Evolutionary conservation across 2,329 filamentous ascomycete genomes (phyloP), one percentile per base, ranked within the genome.

Genomic region (Ophiocordyceps unilateralis): DNA sequence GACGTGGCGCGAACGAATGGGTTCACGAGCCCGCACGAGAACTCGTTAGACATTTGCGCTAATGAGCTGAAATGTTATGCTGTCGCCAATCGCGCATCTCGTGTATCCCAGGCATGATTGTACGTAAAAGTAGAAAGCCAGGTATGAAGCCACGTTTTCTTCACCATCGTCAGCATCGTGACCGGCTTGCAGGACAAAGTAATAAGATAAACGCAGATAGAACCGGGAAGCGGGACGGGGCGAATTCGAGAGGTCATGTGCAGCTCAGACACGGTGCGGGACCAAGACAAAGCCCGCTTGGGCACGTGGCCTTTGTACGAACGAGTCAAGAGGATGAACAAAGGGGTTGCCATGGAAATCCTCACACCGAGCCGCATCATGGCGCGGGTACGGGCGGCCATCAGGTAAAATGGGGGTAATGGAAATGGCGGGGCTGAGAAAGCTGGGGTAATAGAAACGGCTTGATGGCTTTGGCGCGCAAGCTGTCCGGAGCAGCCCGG

Each of bases 381-480:
- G 32, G n/a, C n/a, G n/a, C n/a, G n/a, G n/a, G n/a, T n/a, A n/a
- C n/a, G n/a, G 6, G 8, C n/a, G 32, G 32, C 39, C 41, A 61
- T 60, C 54, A 61, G 54, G 59, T 62, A 62, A 61, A 54, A 52
- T 52, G 56, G 56, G 57, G 57, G 58, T 61, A 61, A 59, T 57
- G 40, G 49, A 57, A 58, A 57, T 51, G 44, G 45, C 45, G 45
- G 32, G 43, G 45, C 43, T 47, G 48, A 49, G 51, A 53, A 60
- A 58, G 45, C 54, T 58, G 56, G 56, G 57, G 57, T 60, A 60
- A 60, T 59, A 48, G 52, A 59, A 59, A 59, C 43, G 41, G 38
- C 39, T 11, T 9, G 42, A 12, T 7, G n/a, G n/a, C 41, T 34
- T n/a, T 41, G 43, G 43, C 17, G 30, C 8, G 5, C 21, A 24